phyloP scores from a whole-genome alignment of 2,329 filamentous ascomycete species.

The Cladobotryum protrusum region DNA sequence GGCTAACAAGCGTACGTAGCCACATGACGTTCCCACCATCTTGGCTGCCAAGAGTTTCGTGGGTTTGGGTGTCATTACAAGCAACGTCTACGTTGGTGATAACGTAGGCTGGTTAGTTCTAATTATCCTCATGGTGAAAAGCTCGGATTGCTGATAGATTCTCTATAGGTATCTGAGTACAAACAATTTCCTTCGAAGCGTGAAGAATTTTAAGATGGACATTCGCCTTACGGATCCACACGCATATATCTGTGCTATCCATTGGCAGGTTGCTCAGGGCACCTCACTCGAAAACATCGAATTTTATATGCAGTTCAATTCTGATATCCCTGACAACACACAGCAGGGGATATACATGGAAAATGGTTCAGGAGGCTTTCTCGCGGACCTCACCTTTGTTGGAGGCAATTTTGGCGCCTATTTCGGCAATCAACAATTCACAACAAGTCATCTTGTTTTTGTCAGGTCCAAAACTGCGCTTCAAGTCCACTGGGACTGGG shows the following conservation, averaged over 20 bases:
- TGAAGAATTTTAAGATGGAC: slow-evolving; percentile 61
- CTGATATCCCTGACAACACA: too few relatives aligned
- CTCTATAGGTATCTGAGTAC: slow-evolving; percentile 26
- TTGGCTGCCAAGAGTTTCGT: too few relatives aligned
- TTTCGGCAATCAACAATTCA: slow-evolving; percentile 59
- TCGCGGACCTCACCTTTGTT: background rate
- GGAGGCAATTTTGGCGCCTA: slow-evolving; percentile 29
- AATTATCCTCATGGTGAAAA: too few relatives aligned
- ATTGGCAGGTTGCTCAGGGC: slow-evolving; percentile 60
- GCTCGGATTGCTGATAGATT: background rate
- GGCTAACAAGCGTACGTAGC: too few relatives aligned
- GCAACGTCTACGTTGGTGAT: slow-evolving; percentile 13
- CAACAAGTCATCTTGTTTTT: slow-evolving; percentile 59
- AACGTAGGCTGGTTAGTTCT: background rate
- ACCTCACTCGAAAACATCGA: slow-evolving; percentile 46
- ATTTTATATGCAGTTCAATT: slow-evolving; percentile 35
- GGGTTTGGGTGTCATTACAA: slow-evolving; percentile 11
- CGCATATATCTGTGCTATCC: slow-evolving; percentile 39
- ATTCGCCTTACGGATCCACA: slow-evolving; percentile 25
- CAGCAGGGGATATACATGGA: background rate
- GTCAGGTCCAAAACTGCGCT: slow-evolving; percentile 58
- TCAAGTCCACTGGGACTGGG: slow-evolving; percentile 68
- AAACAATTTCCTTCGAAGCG: slow-evolving; percentile 58
- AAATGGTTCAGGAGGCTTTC: background rate
- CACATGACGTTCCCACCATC: too few relatives aligned